phyloP scores from a whole-genome alignment of 306 rosid species.

The Comarum palustre region DNA sequence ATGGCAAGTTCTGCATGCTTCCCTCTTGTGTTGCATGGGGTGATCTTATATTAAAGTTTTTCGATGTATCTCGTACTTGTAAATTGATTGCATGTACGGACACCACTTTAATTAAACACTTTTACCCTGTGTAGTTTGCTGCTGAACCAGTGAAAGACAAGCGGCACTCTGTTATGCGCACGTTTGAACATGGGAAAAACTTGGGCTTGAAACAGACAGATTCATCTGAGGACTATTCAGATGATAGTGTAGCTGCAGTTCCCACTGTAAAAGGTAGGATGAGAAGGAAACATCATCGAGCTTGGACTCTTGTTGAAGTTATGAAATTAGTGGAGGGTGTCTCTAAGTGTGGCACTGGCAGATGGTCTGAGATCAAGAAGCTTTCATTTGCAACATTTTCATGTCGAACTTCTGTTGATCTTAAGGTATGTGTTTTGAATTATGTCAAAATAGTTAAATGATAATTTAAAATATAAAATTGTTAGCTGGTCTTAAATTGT shows the following conservation, averaged over 20 bases:
- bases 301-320: conserved; percentile 92
- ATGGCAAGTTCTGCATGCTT: not conserved
- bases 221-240: conserved; percentile 44
- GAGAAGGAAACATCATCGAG: conserved; percentile 95
- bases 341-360: conserved; percentile 83
- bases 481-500: conserved; percentile 17
- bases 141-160: conserved; percentile 50
- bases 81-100: not conserved
- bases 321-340: conserved; percentile 88
- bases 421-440: conserved; percentile 53
- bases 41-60: not conserved
- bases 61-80: not conserved
- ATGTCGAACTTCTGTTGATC: conserved; percentile 97
- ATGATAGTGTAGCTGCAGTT: conserved; percentile 46
- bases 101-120: conserved; percentile 4
- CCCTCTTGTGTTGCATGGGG: not conserved
- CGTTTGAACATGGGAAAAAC: conserved; percentile 41
- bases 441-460: not conserved
- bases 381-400: conserved; percentile 79
- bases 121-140: conserved; percentile 33
- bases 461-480: not conserved
- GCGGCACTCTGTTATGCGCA: conserved; percentile 30
- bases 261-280: conserved; percentile 80
- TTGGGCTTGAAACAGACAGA: conserved; percentile 38
- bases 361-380: conserved; percentile 97